Percentiles rank a stretch among this genome's conserved stretches.
Conservation (phyloP, 169 alveolate genomes). For the Sarcocystis neurona region DNA sequence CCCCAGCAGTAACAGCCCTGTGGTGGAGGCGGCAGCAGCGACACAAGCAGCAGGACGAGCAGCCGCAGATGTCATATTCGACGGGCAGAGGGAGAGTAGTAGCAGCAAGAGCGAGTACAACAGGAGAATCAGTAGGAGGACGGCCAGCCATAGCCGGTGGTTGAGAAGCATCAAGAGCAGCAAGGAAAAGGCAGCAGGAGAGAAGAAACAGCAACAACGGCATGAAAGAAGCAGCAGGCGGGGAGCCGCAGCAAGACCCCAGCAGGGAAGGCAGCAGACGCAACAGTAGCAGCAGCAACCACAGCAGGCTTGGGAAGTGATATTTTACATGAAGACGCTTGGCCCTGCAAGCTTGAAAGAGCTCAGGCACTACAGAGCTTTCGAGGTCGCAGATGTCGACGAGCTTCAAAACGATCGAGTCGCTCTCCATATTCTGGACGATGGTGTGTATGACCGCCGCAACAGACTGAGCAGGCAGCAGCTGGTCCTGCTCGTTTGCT, state of each 20-base stretch:
- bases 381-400: slow-evolving; percentile 83
- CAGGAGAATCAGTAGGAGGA: no score
- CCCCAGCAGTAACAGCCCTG: no score
- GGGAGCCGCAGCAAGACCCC: neutral
- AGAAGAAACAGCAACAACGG: no score
- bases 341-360: slow-evolving; percentile 80
- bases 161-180: no score
- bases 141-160: no score
- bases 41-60: no score
- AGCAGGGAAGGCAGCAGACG: neutral
- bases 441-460: slow-evolving; percentile 24
- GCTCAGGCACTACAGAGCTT: slow-evolving; percentile 83
- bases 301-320: neutral
- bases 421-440: slow-evolving; percentile 14
- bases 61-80: no score
- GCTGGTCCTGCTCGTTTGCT: neutral
- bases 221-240: no score
- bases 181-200: no score
- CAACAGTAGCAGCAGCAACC: neutral
- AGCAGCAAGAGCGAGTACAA: no score
- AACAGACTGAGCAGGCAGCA: slow-evolving; percentile 23
- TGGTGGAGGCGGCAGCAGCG: no score
- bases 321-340: slow-evolving; percentile 66
- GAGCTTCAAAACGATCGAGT: slow-evolving; percentile 78
- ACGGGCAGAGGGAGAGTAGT: no score